These are phyloP conservation scores for Talaromyces albobiverticillius DNA, from an alignment of 2,329 filamentous ascomycete genomes.

Conservation along the genomic window DNA sequence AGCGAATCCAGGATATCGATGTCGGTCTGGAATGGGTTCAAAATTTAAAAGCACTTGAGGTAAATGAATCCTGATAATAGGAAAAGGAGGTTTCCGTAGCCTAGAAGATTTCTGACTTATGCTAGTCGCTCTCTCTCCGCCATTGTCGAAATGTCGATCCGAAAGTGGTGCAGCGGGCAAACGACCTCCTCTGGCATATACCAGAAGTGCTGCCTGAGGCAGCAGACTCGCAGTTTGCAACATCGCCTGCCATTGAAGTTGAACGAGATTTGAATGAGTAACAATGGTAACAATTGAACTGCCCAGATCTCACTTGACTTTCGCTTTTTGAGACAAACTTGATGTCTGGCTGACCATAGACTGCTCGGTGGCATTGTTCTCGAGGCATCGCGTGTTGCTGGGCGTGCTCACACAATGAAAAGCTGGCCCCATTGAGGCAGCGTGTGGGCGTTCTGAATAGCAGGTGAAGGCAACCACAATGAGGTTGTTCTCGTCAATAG, in stretches of 20 bases:
- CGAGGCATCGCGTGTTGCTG: no score
- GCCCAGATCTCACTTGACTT: no score
- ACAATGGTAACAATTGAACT: background rate
- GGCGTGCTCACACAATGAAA: background rate
- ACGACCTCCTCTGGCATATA: conserved; percentile 26
- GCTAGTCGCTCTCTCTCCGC: conserved; percentile 28
- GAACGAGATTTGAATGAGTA: conserved; percentile 18
- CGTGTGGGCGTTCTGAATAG: no score
- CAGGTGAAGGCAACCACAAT: no score
- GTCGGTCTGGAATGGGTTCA: conserved; percentile 27
- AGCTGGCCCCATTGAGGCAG: background rate
- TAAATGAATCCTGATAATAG: conserved; percentile 9
- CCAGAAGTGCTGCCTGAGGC: conserved; percentile 24
- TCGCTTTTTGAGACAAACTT: background rate
- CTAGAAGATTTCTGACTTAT: background rate
- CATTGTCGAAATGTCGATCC: conserved; percentile 24
- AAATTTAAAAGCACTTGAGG: conserved; percentile 22
- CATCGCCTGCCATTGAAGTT: conserved; percentile 21
- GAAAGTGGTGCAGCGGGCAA: conserved; percentile 22
- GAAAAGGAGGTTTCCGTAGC: background rate
- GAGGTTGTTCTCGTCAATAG: background rate
- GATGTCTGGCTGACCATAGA: background rate
- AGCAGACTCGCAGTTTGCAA: background rate
- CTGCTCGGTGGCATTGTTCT: background rate
- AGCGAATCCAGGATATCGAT: conserved; percentile 12